These are phyloP conservation scores for Hapsidospora chrysogenum DNA, from an alignment of 495 filamentous ascomycete species.

Conservation along the genomic window DNA sequence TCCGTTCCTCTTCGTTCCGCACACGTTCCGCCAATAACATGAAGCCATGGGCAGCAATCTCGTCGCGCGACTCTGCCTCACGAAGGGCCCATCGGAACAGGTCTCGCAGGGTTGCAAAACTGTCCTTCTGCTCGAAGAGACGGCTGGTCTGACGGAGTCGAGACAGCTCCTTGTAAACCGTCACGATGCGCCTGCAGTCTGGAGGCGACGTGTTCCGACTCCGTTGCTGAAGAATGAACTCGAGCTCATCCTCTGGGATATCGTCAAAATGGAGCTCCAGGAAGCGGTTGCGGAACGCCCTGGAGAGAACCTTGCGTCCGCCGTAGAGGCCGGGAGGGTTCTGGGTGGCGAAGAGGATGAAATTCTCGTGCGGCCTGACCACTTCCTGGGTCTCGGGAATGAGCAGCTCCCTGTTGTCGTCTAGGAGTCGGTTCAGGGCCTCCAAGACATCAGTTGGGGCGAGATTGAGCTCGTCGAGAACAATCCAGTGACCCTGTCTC, in stretches of 20 bases:
- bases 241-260: slow-evolving; percentile 90
- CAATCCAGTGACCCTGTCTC: slow-evolving; percentile 90
- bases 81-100: slow-evolving; percentile 94
- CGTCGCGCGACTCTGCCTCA: slow-evolving; percentile 65
- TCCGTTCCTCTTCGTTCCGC: slow-evolving; percentile 71
- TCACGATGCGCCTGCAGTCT: slow-evolving; percentile 75
- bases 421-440: slow-evolving; percentile 82
- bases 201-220: slow-evolving; percentile 77
- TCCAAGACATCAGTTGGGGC: slow-evolving; percentile 94
- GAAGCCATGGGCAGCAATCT: slow-evolving; percentile 83
- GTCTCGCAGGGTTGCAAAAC: slow-evolving; percentile 92
- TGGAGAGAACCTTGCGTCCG: slow-evolving; percentile 78
- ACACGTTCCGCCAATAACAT: slow-evolving; percentile 93
- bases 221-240: slow-evolving; percentile 75
- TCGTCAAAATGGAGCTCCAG: slow-evolving; percentile 96
- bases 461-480: slow-evolving; percentile 91
- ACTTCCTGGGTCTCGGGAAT: slow-evolving; percentile 95
- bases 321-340: slow-evolving; percentile 95
- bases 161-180: slow-evolving; percentile 87
- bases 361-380: slow-evolving; percentile 78
- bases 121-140: slow-evolving; percentile 92
- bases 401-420: slow-evolving; percentile 94
- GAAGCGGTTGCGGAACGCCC: slow-evolving; percentile 93
- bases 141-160: slow-evolving; percentile 73
- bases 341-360: slow-evolving; percentile 98